A percentile compares a stretch with the other conserved stretches of the same genome.
These are phyloP conservation scores for Golubevia pallescens DNA, from an alignment of 1,284 basidiomycete species.

Conservation along the genomic window DNA sequence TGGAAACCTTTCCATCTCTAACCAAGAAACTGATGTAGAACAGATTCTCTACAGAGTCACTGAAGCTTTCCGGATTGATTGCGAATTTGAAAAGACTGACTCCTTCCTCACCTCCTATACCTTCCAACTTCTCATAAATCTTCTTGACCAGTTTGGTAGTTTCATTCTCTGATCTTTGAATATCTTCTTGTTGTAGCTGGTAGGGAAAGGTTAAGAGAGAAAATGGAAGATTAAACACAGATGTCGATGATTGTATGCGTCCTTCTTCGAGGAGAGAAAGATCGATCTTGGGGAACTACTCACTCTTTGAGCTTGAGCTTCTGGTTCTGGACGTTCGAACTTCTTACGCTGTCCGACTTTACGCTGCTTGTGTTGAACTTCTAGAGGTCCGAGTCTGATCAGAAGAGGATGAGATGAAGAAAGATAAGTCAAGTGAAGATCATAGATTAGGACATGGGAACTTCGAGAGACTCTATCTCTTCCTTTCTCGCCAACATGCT, in stretches of 20 bases:
- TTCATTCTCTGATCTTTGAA: constrained; percentile 42
- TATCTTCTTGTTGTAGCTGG: constrained; percentile 35
- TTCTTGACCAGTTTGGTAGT: constrained; percentile 38
- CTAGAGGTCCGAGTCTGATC: constrained; percentile 40
- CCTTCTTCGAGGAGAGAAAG: too few relatives aligned
- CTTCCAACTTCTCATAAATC: constrained; percentile 66
- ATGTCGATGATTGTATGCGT: too few relatives aligned
- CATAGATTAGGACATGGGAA: background rate
- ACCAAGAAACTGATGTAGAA: constrained; percentile 92
- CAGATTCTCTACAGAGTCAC: constrained; percentile 89
- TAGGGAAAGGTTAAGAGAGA: too few relatives aligned
- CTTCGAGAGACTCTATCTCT: background rate
- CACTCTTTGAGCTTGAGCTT: constrained; percentile 15
- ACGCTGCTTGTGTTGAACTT: constrained; percentile 29
- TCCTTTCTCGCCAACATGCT: background rate
- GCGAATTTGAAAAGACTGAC: constrained; percentile 84
- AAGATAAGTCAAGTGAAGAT: background rate
- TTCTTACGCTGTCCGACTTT: constrained; percentile 9
- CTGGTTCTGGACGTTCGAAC: constrained; percentile 8
- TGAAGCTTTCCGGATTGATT: constrained; percentile 83
- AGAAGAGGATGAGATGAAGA: background rate
- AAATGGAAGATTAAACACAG: too few relatives aligned
- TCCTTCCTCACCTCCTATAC: constrained; percentile 54
- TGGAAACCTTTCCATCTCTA: constrained; percentile 76
- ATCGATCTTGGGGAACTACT: too few relatives aligned